Percentiles rank a stretch among this genome's conserved stretches.
Evolutionary conservation across 2,329 filamentous ascomycete species (phyloP).

Genomic region (Penicillium aurantiogriseum): DNA sequence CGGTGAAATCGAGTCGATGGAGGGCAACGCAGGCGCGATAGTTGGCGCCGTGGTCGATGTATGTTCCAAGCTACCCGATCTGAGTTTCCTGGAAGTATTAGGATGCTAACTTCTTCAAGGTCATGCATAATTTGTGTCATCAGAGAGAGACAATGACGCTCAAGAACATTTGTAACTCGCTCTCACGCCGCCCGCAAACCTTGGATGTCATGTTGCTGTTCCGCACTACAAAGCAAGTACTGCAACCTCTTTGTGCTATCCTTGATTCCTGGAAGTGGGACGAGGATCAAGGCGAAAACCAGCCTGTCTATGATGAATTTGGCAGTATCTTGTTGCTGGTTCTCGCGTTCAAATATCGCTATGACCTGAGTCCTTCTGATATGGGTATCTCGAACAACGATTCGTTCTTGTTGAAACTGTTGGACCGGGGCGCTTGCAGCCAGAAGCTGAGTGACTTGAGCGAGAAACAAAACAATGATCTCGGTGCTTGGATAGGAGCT

Average conservation of each 20-base stretch:
- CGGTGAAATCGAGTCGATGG: conserved; percentile 80
- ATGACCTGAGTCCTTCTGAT: conserved; percentile 53
- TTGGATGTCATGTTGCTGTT: conserved; percentile 62
- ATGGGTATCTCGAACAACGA: conserved; percentile 51
- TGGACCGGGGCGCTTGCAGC: conserved; percentile 48
- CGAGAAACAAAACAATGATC: conserved; percentile 56
- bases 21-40: conserved; percentile 86
- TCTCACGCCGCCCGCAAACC: conserved; percentile 55
- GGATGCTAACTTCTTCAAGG: conserved; percentile 27
- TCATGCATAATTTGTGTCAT: conserved; percentile 57
- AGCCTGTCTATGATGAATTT: conserved; percentile 66
- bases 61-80: conserved; percentile 23
- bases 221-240: conserved; percentile 54
- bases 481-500: conserved; percentile 60
- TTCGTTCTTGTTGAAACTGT: conserved; percentile 57
- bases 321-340: conserved; percentile 60
- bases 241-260: conserved; percentile 58
- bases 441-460: conserved; percentile 52
- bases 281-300: conserved; percentile 63
- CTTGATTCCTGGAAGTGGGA: conserved; percentile 65
- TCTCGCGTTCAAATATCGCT: conserved; percentile 58
- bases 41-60: conserved; percentile 74
- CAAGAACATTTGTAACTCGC: conserved; percentile 58
- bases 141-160: conserved; percentile 63
- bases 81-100: background rate